Evolutionary conservation across 1,284 basidiomycete genomes (phyloP).

Genomic region (Cronartium quercuum): DNA sequence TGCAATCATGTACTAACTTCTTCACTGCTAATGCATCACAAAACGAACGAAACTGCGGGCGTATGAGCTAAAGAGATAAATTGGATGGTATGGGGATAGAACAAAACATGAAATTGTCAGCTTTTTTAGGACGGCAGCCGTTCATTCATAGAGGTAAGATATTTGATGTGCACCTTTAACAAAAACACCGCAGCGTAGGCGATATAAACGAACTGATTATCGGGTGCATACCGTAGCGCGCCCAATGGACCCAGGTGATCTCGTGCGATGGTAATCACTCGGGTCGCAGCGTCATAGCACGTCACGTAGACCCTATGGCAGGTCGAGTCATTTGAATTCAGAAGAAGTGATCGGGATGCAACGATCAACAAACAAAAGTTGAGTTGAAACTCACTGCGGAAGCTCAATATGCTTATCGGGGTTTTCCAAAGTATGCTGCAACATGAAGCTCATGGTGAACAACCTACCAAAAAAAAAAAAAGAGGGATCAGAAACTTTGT

Average conservation of each 20-base stretch:
- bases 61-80: neutral
- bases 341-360: neutral
- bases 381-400: constrained; percentile 25
- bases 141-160: neutral
- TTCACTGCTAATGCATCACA: neutral
- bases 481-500: neutral
- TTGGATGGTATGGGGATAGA: no score
- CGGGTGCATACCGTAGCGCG: constrained; percentile 73
- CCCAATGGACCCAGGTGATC: constrained; percentile 64
- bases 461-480: neutral
- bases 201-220: constrained; percentile 77
- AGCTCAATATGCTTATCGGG: constrained; percentile 44
- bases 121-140: no score
- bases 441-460: constrained; percentile 82
- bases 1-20: neutral
- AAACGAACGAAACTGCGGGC: neutral
- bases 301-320: neutral
- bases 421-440: constrained; percentile 80
- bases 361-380: neutral
- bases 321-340: no score
- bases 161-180: neutral
- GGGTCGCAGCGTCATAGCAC: constrained; percentile 64
- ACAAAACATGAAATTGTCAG: no score
- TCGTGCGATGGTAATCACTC: constrained; percentile 61
- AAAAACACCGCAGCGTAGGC: constrained; percentile 62